Conservation (phyloP, 805 yeast species). For the Pichia cabralensis region DNA sequence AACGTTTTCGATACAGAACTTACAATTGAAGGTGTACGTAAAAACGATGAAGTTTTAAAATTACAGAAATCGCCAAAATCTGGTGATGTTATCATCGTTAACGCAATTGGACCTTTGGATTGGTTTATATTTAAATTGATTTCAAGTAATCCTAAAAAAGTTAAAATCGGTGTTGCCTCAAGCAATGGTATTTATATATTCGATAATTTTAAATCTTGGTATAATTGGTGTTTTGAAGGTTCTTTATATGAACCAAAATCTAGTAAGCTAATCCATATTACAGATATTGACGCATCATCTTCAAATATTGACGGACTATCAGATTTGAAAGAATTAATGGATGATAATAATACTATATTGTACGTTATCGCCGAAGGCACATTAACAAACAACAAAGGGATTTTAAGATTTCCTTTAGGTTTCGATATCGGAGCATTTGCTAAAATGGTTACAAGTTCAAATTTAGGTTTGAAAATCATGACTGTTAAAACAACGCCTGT, state of each 20-base stretch:
- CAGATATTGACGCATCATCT: slow-evolving; percentile 6
- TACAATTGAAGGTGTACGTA: slow-evolving; percentile 40
- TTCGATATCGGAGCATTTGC: slow-evolving; percentile 13
- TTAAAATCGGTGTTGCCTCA: slow-evolving; percentile 15
- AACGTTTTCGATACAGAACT: slow-evolving; percentile 21
- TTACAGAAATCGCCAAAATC: slow-evolving; percentile 25
- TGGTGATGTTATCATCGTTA: slow-evolving; percentile 45
- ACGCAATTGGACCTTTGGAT: slow-evolving; percentile 53
- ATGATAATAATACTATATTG: slow-evolving; percentile 25
- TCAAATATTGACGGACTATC: slow-evolving; percentile 5
- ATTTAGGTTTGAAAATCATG: slow-evolving; percentile 24
- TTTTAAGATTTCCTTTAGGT: slow-evolving; percentile 43
- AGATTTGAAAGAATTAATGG: not conserved
- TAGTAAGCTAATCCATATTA: slow-evolving; percentile 1
- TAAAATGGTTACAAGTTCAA: slow-evolving; percentile 4
- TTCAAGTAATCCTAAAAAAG: slow-evolving; percentile 6
- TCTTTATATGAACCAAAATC: not conserved
- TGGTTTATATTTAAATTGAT: slow-evolving; percentile 27
- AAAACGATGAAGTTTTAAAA: slow-evolving; percentile 28
- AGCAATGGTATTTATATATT: slow-evolving; percentile 8
- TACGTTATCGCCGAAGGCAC: slow-evolving; percentile 74
- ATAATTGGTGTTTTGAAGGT: slow-evolving; percentile 11
- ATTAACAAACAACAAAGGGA: slow-evolving; percentile 70
- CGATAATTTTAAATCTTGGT: slow-evolving; percentile 2
- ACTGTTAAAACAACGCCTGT: slow-evolving; percentile 29